A percentile compares a stretch with the other conserved stretches of the same genome.
These are phyloP conservation scores for Geranium incanum DNA, from an alignment of 441 rosid species.

Conservation along the genomic window DNA sequence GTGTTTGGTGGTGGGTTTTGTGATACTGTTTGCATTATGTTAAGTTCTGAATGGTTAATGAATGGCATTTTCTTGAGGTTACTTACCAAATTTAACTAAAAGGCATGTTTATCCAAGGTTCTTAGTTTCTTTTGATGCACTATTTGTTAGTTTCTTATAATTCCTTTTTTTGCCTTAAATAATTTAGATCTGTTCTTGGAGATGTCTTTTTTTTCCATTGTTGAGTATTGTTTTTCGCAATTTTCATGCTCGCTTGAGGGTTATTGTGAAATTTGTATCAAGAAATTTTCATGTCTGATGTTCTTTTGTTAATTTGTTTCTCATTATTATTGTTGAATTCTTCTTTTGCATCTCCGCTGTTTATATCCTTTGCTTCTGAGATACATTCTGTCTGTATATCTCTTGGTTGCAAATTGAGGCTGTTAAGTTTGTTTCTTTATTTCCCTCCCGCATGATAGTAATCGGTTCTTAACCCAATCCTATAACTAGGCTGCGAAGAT, in stretches of 20 bases:
- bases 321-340: neutral
- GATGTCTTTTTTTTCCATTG: too few species aligned
- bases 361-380: neutral
- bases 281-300: too few species aligned
- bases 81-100: too few species aligned
- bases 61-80: neutral
- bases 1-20: neutral
- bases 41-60: too few species aligned
- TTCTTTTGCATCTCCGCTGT: neutral
- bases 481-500: constrained; percentile 60
- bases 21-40: too few species aligned
- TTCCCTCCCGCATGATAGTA: neutral
- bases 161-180: neutral
- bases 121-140: neutral
- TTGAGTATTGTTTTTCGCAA: too few species aligned
- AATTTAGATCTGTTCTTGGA: neutral
- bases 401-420: neutral
- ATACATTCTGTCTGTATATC: neutral
- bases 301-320: neutral
- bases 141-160: neutral
- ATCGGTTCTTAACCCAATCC: neutral
- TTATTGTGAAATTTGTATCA: neutral
- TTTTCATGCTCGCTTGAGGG: neutral
- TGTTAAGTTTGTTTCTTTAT: neutral
- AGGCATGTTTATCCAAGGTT: neutral